phyloP scores from a whole-genome alignment of 2,329 filamentous ascomycete species.

The Epichloe coenophiala region DNA sequence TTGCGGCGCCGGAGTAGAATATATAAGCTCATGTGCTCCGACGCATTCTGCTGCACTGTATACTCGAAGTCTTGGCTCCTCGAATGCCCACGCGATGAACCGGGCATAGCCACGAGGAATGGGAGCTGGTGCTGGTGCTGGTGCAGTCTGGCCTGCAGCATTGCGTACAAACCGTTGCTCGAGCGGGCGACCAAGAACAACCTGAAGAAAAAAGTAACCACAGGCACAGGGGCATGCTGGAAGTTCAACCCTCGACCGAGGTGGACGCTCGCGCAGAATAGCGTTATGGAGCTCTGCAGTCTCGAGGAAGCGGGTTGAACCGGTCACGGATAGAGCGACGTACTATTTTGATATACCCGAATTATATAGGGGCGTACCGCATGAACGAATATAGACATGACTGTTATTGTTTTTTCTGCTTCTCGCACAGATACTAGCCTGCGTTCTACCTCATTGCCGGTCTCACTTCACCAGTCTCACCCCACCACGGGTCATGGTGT shows the following conservation, averaged over 20 bases:
- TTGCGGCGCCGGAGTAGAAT: constrained; percentile 43
- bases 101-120: too few species aligned
- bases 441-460: not conserved
- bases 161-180: not conserved
- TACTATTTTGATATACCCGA: not conserved
- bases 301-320: not conserved
- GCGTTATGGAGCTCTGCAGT: not conserved
- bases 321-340: not conserved
- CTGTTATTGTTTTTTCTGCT: not conserved
- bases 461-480: not conserved
- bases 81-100: not conserved
- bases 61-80: not conserved
- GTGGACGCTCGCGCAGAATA: not conserved
- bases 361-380: not conserved
- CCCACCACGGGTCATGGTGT: not conserved
- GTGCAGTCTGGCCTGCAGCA: not conserved
- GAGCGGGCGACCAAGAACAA: too few species aligned
- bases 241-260: not conserved
- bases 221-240: too few species aligned
- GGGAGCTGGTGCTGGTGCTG: too few species aligned
- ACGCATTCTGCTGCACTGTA: not conserved
- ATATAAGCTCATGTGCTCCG: not conserved
- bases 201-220: too few species aligned
- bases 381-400: constrained; percentile 1
- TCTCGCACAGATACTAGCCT: not conserved